Evolutionary conservation across 441 rosid genomes (phyloP), one percentile per base, ranked within the genome.

Genomic region (Manihot esculenta): DNA sequence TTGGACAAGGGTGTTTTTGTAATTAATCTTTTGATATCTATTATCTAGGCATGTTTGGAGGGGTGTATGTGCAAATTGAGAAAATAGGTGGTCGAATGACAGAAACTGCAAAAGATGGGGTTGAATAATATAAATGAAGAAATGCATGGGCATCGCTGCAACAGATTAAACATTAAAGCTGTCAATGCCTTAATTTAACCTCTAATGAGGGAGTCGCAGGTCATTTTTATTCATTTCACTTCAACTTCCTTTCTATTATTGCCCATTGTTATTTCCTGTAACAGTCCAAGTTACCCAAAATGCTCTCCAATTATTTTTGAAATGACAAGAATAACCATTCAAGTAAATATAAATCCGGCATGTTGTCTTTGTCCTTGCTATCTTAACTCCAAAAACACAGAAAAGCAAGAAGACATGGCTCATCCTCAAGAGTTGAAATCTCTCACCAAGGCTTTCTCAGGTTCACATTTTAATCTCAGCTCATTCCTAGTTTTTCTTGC

Each of bases 371-470:
- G 14, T 21, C 13, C 71, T 24, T 8, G 10, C 15, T 49, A 23
- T 21, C 41, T 2, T 30, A 30, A 1, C 1, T 4, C 33, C 35
- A 18, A n/a, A 33, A 42, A 35, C 53, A 62, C n/a, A n/a, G 4
- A n/a, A 50, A n/a, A 30, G 35, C 0, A 35, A 42, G 26, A 20
- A 50, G 10, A 17, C 41, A 91, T 89, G 97, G 86, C 88, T 67
- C 82, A 62, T 27, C 69, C 84, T 27, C 65, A 74, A 9, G 85
- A 77, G 0, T 13, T 85, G 55, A 84, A 84, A 81, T 78, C 85
- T 78, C 86, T 94, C 72, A 42, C 63, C 71, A 77, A 74, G 56
- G 93, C 96, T 35, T 85, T 91, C 76, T 76, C 96, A 83, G 97
- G 96, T 18, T 17, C 8, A 10, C 20, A n/a, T 12, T 50, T 26